Conservation (phyloP, 345 rosid genomes). For the Rubroshorea leprosula region DNA sequence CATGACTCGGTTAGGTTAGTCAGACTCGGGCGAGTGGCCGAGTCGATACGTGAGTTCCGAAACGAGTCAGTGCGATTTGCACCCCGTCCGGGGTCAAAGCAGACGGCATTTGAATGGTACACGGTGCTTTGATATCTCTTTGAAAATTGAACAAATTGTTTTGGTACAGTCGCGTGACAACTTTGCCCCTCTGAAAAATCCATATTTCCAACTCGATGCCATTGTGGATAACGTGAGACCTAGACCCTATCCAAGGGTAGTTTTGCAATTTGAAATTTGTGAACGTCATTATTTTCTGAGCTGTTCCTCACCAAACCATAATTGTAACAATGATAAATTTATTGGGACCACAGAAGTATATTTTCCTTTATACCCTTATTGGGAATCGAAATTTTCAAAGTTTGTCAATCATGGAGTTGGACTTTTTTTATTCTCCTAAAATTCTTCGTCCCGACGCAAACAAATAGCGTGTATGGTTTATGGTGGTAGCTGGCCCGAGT, state of each 20-base stretch:
- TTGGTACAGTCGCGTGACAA: conserved; percentile 14
- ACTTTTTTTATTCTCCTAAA: too few relatives aligned
- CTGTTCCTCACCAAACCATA: conserved; percentile 44
- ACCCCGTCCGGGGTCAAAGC: conserved; percentile 37
- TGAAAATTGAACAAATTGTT: neutral
- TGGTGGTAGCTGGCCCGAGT: conserved; percentile 13
- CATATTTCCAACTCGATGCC: neutral
- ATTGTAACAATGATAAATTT: conserved; percentile 35
- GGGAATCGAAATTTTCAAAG: too few relatives aligned
- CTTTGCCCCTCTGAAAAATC: conserved; percentile 22
- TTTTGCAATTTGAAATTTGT: conserved; percentile 1
- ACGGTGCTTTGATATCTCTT: conserved; percentile 13
- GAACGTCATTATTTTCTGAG: conserved; percentile 36
- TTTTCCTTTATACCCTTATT: neutral
- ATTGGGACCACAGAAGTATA: too few relatives aligned
- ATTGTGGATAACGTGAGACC: neutral
- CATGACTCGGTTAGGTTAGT: conserved; percentile 17
- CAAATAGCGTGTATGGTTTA: neutral
- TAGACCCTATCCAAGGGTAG: conserved; percentile 28
- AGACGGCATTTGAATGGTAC: conserved; percentile 28
- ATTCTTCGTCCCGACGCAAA: neutral
- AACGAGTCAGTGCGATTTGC: conserved; percentile 24
- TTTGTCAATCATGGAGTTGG: too few relatives aligned
- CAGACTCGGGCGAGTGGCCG: conserved; percentile 21
- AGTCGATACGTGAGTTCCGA: too few relatives aligned